Base-by-base conservation (phyloP, 805 yeast species). In the Dipodascus geniculatus region DNA sequence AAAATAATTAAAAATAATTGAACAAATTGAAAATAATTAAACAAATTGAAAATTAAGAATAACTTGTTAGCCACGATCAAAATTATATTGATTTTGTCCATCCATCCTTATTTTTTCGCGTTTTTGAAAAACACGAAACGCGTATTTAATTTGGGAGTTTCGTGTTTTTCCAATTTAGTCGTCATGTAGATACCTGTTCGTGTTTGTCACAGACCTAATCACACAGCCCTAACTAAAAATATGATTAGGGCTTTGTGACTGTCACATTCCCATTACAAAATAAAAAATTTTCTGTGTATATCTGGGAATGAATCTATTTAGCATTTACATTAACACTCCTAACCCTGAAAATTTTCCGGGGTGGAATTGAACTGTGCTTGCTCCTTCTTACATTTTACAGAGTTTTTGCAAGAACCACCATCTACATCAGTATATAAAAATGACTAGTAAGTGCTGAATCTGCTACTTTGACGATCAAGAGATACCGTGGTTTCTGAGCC, bases 381-480 rank as follows among this genome's bases (percentile, higher is more conserved):
- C 14, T 38, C 17, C 44, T 38, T n/a, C 19, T 38, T 4, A 38
- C 44, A 6, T 38, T 38, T 38, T 38, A 38, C 44, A 17, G 44
- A 38, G 19, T 38, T 38, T 28, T 38, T n/a, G 44, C 44, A n/a
- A 38, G 20, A 50, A 53, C n/a, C 52, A 28, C 22, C 51, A 49
- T 33, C 55, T 53, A 22, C 55, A 44, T 19, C 55, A 56, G 50
- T 35, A 55, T 51, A 50, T 28, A 53, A 52, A 54, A 53, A 58
- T 61, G 64, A 61, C 65, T 48, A 60, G 63, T 58, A 57, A 54
- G 62, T 63, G 58, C 54, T 51, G n/a, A n/a, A n/a, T n/a, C n/a
- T n/a, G n/a, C n/a, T n/a, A n/a, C n/a, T n/a, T n/a, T n/a, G n/a
- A n/a, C n/a, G n/a, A n/a, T n/a, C n/a, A n/a, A n/a, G n/a, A n/a